Evolutionary conservation across 2,329 filamentous ascomycete genomes (phyloP), one percentile per base, ranked within the genome.

Genomic region (Hirsutella thompsonii): DNA sequence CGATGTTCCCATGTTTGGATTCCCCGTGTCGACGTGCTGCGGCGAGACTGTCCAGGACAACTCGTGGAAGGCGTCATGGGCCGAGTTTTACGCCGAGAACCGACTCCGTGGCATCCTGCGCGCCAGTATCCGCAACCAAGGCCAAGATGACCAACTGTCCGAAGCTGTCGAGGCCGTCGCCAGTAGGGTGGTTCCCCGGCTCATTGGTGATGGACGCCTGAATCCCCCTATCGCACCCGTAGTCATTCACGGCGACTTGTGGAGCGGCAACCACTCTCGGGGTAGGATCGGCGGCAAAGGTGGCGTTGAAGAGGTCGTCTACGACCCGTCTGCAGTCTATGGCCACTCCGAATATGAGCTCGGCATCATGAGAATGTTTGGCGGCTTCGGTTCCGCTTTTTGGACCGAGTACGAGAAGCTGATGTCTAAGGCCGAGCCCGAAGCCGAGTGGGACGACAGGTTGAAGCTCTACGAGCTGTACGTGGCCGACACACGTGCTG

Each of bases 291-390:
- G 68, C 0, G 69, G 66, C 2, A 51, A 56, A 26, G 68, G 69
- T 0, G 69, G 66, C 1, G 62, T 69, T 0, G 83, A 89, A 49
- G 81, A 88, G 48, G 76, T 94, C 1, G 76, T 94, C 1, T 95
- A 79, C 55, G 90, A 95, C 55, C 79, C 88, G 0, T 82, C 81
- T 2, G 74, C 78, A 34, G 83, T 83, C 47, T 95, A 93, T 55
- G 86, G 81, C 2, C 89, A 95, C 57, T 82, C 73, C 2, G 90
- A 96, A 65, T 95, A 81, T 59, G 90, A 95, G 50, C 65, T 94
- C 40, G 90, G 90, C 1, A 94, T 94, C 49, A 95, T 95, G 88
- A 76, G 74, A 39, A 94, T 95, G 88, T 96, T 95, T 70, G 89
- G 89, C 0, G 90, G 90, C 0, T 94, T 93, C 59, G 79, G 79